These are phyloP conservation scores for Paecilomyces variotii DNA, from an alignment of 2,329 filamentous ascomycete genomes.

Conservation along the genomic window DNA sequence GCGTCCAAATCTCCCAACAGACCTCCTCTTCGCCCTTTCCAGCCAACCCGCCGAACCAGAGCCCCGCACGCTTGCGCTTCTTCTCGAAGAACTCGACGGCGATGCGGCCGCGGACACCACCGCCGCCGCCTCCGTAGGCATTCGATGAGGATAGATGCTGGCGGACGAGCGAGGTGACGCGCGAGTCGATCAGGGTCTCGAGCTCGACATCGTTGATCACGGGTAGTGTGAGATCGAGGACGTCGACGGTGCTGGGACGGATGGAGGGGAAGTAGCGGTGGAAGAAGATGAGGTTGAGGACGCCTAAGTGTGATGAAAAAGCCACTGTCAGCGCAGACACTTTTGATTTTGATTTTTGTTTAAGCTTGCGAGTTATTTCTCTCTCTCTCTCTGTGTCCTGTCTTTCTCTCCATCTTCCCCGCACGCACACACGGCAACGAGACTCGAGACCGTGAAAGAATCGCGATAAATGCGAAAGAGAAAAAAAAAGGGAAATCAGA, in stretches of 20 bases:
- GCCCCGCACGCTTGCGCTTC: constrained; percentile 71
- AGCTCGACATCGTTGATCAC: constrained; percentile 85
- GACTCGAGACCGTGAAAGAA: no score
- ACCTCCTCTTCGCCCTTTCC: constrained; percentile 77
- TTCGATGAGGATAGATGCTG: constrained; percentile 58
- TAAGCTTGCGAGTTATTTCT: no score
- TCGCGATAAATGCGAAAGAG: not conserved
- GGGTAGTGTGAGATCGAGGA: constrained; percentile 83
- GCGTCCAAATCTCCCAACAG: constrained; percentile 93
- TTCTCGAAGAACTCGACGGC: constrained; percentile 93
- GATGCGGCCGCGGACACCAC: constrained; percentile 66
- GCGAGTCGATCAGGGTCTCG: constrained; percentile 87
- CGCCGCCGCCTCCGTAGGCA: constrained; percentile 38
- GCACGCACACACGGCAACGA: no score
- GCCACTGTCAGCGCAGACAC: constrained; percentile 6
- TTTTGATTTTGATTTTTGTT: no score
- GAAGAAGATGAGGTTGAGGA: constrained; percentile 97
- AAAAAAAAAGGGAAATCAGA: not conserved
- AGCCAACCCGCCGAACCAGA: constrained; percentile 49
- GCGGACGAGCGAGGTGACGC: constrained; percentile 68
- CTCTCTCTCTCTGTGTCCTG: no score
- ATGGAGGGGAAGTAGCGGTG: constrained; percentile 92
- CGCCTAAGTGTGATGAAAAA: constrained; percentile 46
- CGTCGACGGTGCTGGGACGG: constrained; percentile 72
- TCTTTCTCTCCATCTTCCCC: not conserved